Percentiles rank a stretch among this genome's conserved stretches.
Conservation (phyloP, 352 stramenopile genomes). For the Elongisporangium undulatum region DNA sequence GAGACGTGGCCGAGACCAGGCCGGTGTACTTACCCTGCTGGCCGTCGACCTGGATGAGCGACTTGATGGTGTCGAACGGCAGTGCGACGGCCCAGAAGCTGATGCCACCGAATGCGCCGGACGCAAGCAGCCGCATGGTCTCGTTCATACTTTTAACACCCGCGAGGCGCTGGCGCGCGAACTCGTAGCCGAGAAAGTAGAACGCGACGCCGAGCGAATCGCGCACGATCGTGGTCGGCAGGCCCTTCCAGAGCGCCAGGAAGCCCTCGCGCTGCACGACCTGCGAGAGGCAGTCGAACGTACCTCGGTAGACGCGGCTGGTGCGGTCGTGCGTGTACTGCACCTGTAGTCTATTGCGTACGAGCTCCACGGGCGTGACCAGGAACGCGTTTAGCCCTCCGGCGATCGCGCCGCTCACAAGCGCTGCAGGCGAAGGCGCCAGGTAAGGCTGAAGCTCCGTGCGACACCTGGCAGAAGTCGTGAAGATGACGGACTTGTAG, state of each 20-base stretch:
- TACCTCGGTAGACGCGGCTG: slow-evolving; percentile 44
- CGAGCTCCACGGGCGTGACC: slow-evolving; percentile 71
- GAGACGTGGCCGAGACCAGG: slow-evolving; percentile 27
- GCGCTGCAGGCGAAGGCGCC: slow-evolving; percentile 36
- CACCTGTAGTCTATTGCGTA: slow-evolving; percentile 77
- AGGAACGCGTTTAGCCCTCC: slow-evolving; percentile 73
- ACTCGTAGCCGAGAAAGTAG: slow-evolving; percentile 86
- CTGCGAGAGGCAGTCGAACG: slow-evolving; percentile 49
- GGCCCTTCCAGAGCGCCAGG: slow-evolving; percentile 65
- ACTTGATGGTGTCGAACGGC: slow-evolving; percentile 85
- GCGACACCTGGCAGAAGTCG: slow-evolving; percentile 53
- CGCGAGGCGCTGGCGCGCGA: slow-evolving; percentile 39
- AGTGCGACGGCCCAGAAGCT: slow-evolving; percentile 84
- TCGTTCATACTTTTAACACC: slow-evolving; percentile 24
- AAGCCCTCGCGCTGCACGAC: slow-evolving; percentile 58
- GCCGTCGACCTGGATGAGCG: slow-evolving; percentile 71
- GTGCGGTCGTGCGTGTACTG: slow-evolving; percentile 57
- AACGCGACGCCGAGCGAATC: slow-evolving; percentile 82
- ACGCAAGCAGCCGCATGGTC: slow-evolving; percentile 46
- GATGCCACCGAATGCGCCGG: slow-evolving; percentile 70
- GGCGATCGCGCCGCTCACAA: slow-evolving; percentile 51
- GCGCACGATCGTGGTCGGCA: slow-evolving; percentile 71
- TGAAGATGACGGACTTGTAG: slow-evolving; percentile 90
- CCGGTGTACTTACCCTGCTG: slow-evolving; percentile 35
- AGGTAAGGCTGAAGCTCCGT: slow-evolving; percentile 38